Base-by-base conservation (phyloP, 805 yeast genomes). In the Diddensiella santjacobensis region DNA sequence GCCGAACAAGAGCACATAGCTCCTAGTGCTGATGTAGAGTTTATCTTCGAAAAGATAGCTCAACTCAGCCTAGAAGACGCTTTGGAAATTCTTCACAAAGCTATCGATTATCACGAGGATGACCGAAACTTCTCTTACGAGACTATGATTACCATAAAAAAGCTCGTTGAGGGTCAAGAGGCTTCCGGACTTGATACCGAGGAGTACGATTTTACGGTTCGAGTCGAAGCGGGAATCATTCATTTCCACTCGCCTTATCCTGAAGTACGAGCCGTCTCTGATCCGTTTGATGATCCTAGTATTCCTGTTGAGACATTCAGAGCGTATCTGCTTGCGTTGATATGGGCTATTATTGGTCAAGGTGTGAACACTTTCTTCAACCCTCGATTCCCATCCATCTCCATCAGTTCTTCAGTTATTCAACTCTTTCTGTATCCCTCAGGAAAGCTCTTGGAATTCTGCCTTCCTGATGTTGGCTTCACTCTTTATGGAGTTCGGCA, bases 181-280 rank as follows among this genome's bases (percentile, higher is more conserved):
- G 58, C 58, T 3, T 18, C 6, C 15, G 43, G 36, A 2, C 3
- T 42, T 45, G 76, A 77, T 3, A 45, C 42, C 0, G 58, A 55
- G 15, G 48, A 44, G 13, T 51, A 50, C 31, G 57, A 55, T 8
- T 56, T 69, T 10, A 70, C 69, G 37, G 62, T 62, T 20, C 63
- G 63, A 43, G 53, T 70, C 18, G 72, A 72, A 48, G 78, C 78
- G 3, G 71, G 67, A 22, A 57, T 74, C 35, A 64, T 59, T 39
- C 54, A 48, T 49, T 42, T 45, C 45, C 71, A 69, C 52, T 75
- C 80, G 1, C 80, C 81, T 3, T 77, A 77, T 51, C 80, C 81
- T 3, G 83, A 78, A 57, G 77, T 78, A 18, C 62, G 82, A 38
- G 73, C 82, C 3, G 75, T 79, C 19, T 71, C 77, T 5, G 75